Evolutionary conservation across 139 green algal genomes (phyloP), one percentile per base, ranked within the genome.

Genomic region (Diplosphaera chodatii): DNA sequence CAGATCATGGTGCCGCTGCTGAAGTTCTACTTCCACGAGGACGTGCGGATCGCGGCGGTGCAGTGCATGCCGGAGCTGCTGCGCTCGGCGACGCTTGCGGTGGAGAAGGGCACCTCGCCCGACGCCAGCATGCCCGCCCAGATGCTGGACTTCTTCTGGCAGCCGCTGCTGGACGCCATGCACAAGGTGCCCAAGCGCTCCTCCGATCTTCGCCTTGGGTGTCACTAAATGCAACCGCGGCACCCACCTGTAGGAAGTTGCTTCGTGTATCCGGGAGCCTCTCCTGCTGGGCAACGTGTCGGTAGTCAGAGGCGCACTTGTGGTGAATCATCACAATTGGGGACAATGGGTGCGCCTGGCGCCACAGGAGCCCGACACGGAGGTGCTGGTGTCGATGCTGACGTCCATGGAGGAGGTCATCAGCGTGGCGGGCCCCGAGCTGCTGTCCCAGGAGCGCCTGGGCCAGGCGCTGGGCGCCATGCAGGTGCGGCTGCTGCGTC

Each of bases 21-120:
- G 31, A 93, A 93, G 66, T 99, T 98, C 68, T 97, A 96, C 77
- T 97, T 98, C 82, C 90, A 97, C 64, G 95, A 99, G 76, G 95
- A 98, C 33, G 92, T 97, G 68, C 74, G 89, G 0, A 71, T 76
- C 3, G 82, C 81, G 28, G 88, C 87, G 4, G 82, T 87, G 23
- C 73, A 90, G 72, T 78, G 80, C 4, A 70, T 99, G 62, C 91
- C 95, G 21, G 86, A 96, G 76, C 85, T 99, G 77, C 81, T 99
- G 67, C 78, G 84, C 32, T 82, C 78, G 22, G 88, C 79, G 27
- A 86, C 90, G 68, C 34, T 83, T 23, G 91, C 88, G 18, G 68
- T 89, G 18, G 77, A 91, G 68, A 93, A 93, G 82, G 82, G 84
- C 16, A 41, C 40, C 37, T 41, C 68, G 40, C 29, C 63, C 29